A percentile compares a stretch with the other conserved stretches of the same genome.
Conservation (phyloP, 2,329 filamentous ascomycete genomes). For the Trichocomaceae sp. region DNA sequence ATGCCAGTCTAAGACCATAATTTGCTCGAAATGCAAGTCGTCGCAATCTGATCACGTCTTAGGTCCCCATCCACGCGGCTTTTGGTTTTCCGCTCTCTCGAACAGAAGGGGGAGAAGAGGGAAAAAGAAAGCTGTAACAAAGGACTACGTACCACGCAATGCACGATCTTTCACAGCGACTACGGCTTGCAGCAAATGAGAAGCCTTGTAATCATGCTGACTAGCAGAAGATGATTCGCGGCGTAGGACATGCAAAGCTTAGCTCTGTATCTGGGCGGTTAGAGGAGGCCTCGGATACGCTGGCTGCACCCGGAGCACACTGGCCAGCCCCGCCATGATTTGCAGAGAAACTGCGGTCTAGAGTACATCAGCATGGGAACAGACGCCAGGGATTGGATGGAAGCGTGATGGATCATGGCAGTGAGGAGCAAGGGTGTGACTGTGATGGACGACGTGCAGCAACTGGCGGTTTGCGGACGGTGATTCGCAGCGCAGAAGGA, state of each 20-base stretch:
- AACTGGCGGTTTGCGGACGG: not conserved
- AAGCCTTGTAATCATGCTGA: not conserved
- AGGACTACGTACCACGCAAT: slow-evolving; percentile 2
- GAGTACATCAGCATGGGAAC: not conserved
- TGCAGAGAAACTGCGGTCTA: not conserved
- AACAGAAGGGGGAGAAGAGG: not conserved
- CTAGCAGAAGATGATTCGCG: not conserved
- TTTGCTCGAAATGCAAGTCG: slow-evolving; percentile 1
- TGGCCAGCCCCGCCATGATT: slow-evolving; percentile 1
- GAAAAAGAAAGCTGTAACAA: not conserved
- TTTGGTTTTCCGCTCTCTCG: not conserved
- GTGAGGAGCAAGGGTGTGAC: not conserved
- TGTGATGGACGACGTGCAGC: slow-evolving; percentile 10
- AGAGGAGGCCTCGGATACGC: slow-evolving; percentile 10
- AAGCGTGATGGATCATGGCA: not conserved
- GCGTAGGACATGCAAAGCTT: not conserved
- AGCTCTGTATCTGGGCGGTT: slow-evolving; percentile 5
- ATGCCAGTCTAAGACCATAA: not conserved
- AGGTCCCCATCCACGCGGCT: not conserved
- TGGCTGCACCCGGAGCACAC: not conserved
- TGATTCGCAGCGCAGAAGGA: slow-evolving; percentile 9
- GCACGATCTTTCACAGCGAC: not conserved
- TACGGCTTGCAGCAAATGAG: slow-evolving; percentile 6
- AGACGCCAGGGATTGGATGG: not conserved
- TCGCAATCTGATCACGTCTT: not conserved